Percentiles rank a stretch among this genome's conserved stretches.
phyloP scores from a whole-genome alignment of 192 early-diverging fungal species.

The Podila clonocystis region DNA sequence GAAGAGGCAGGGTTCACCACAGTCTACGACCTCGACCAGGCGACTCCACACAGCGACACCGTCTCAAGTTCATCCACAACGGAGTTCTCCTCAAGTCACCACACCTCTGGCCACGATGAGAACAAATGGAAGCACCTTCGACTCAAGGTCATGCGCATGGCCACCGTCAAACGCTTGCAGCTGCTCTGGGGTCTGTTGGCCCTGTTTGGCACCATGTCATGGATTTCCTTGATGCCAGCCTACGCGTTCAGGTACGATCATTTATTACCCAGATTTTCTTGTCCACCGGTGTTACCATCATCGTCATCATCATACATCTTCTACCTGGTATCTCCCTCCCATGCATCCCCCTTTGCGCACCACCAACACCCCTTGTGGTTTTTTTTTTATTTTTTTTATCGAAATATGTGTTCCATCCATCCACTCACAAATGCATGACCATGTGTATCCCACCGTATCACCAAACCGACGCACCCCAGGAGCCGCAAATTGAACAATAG shows the following conservation, averaged over 20 bases:
- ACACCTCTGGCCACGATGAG: neutral
- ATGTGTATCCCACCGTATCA: no score
- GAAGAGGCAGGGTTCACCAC: neutral
- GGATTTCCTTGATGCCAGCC: conserved; percentile 38
- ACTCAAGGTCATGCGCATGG: conserved; percentile 34
- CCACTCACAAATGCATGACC: no score
- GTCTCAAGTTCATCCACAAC: neutral
- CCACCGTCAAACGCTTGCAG: conserved; percentile 43
- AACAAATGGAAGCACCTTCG: conserved; percentile 28
- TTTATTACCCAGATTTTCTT: neutral
- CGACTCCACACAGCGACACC: neutral
- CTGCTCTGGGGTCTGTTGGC: conserved; percentile 37
- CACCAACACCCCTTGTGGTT: no score
- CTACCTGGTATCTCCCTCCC: no score
- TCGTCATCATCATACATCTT: no score
- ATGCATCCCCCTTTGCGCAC: no score
- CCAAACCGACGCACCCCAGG: no score
- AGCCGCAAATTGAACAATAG: no score
- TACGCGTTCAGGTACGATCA: conserved; percentile 38
- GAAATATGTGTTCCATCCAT: no score
- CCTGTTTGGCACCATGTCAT: conserved; percentile 36
- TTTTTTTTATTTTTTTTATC: no score
- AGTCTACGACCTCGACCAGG: neutral
- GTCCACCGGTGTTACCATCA: no score
- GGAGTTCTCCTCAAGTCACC: neutral